Evolutionary conservation across 495 filamentous ascomycete species (phyloP).

Genomic region (Xylaria acuta): DNA sequence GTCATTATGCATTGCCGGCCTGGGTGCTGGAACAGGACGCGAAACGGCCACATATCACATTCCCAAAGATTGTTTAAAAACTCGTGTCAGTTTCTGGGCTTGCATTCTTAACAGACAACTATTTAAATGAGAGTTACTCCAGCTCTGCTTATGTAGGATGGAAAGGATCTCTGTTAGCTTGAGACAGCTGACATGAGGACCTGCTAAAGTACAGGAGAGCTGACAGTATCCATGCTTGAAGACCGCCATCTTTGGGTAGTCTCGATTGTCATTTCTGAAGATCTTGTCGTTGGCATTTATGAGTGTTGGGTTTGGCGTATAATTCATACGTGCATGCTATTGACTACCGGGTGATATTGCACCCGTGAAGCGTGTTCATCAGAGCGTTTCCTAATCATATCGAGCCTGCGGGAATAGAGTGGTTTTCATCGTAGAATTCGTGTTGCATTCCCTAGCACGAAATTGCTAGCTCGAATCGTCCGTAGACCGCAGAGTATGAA

Average conservation of each 20-base stretch:
- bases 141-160: background rate
- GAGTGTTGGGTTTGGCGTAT: conserved; percentile 3
- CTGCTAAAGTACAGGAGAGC: conserved; percentile 1
- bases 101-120: conserved; percentile 14
- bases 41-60: conserved; percentile 1
- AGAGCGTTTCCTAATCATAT: conserved; percentile 23
- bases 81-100: conserved; percentile 1
- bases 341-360: background rate
- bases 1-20: background rate
- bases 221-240: conserved; percentile 6
- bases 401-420: conserved; percentile 26
- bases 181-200: conserved; percentile 2
- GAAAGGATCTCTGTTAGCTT: background rate
- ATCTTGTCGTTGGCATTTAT: conserved; percentile 12
- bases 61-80: background rate
- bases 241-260: background rate
- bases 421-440: conserved; percentile 44
- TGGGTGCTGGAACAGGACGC: background rate
- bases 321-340: conserved; percentile 13
- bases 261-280: conserved; percentile 7
- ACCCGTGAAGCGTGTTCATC: conserved; percentile 24
- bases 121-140: conserved; percentile 4
- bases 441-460: conserved; percentile 44
- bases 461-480: conserved; percentile 47
- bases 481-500: conserved; percentile 46